Conservation (phyloP, 345 rosid genomes). For the Hevea brasiliensis region DNA sequence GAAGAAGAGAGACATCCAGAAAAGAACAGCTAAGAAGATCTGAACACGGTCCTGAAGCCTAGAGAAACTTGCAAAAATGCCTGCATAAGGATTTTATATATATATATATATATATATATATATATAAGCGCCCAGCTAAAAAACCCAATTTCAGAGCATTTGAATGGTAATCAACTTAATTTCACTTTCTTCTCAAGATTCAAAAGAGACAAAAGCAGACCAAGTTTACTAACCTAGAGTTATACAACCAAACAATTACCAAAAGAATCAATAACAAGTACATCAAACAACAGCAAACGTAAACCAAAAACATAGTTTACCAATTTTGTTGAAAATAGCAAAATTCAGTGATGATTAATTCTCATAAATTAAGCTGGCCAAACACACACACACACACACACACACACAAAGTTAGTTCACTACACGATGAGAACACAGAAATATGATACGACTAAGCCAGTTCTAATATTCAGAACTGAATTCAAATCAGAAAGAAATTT, state of each 20-base stretch:
- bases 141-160: background rate
- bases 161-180: background rate
- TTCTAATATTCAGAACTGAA: background rate
- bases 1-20: slow-evolving; percentile 94
- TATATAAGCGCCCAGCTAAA: slow-evolving; percentile 8
- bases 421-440: background rate
- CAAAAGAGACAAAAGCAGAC: background rate
- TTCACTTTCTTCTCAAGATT: background rate
- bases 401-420: background rate
- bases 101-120: no score
- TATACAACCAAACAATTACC: background rate
- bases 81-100: slow-evolving; percentile 34
- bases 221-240: background rate
- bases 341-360: background rate
- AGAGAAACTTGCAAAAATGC: slow-evolving; percentile 46
- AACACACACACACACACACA: background rate
- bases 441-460: background rate
- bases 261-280: background rate
- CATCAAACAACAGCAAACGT: background rate
- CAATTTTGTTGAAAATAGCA: background rate
- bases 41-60: slow-evolving; percentile 56
- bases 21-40: slow-evolving; percentile 84
- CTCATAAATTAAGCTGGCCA: background rate
- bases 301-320: background rate
- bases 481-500: background rate